Evolutionary conservation across 257 asterid species (phyloP), one percentile per base, ranked within the genome.

Genomic region (Solanum tarapatanum): DNA sequence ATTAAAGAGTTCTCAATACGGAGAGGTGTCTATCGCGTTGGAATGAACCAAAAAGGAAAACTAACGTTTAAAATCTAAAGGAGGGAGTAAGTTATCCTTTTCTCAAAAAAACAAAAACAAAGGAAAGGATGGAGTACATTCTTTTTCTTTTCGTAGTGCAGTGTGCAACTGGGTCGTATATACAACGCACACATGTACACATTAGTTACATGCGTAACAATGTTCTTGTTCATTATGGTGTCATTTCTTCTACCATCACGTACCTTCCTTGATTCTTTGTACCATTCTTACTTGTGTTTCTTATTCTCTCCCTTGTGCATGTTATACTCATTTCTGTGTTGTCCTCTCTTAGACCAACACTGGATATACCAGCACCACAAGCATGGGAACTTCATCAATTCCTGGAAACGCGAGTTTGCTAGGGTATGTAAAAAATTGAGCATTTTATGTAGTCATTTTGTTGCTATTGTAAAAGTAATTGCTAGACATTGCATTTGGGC

Each of bases 351-450:
- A 97, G 99, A 88, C 95, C 66, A 86, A 86, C 87, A 87, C 94
- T n/a, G 98, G 95, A 86, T 95, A 96, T 88, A 62, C 87, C 87
- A 88, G 92, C 26, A 93, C 94, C 82, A 43, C 94, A 72, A 92
- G 92, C 91, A 80, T 90, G 37, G 98, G 96, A 87, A 92, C 89
- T 87, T 88, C 95, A 70, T 93, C 95, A 37, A 80, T 93, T 66
- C 98, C 97, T 84, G 99, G 99, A 94, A 96, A 96, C 91, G 96
- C 98, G 89, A 91, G 99, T 93, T 93, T 97, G 89, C 96, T 97
- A 72, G 99, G 99, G 99, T 96, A 94, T 74, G 96, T 89, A 82
- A 79, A 41, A 5, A 37, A 24, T 43, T 79, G 64, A 41, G 66
- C 84, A 79, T 43, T 39, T 79, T 79, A 41, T 77, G 66, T 43